Evolutionary conservation across 805 yeast species (phyloP), one percentile per base, ranked within the genome.

Genomic region (Cyberlindnera suaveolens): DNA sequence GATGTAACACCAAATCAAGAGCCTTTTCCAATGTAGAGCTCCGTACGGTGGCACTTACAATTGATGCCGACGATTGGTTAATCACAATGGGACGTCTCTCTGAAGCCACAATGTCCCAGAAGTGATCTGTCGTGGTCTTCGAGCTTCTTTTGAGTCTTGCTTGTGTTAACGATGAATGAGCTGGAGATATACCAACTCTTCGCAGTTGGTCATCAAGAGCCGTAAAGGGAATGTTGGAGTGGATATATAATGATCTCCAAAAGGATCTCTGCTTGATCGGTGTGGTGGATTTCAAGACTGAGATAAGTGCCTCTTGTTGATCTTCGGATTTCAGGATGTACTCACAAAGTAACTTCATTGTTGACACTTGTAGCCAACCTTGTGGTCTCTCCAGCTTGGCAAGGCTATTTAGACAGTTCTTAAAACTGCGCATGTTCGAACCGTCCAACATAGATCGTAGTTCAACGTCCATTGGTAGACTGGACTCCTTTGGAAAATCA

Each of bases 401-500:
- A n/a, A 54, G 9, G 19, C 31, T 38, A 19, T 39, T 41, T 11
- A 54, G 16, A 16, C 52, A 44, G 32, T 51, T 43, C 32, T 45
- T 39, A 27, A 54, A 29, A 31, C 54, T 48, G 19, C 44, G 37
- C 6, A 42, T 4, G 31, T 54, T 54, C 1, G 27, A 10, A 1
- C 47, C 15, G 3, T 39, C 18, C 29, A 54, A 15, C 42, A 49
- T 52, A 3, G 51, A 46, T 30, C 43, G 31, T 5, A 54, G 37
- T 29, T 47, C 45, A 5, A 8, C n/a, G 30, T 54, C 47, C 41
- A 54, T 19, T 1, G 32, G 9, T 14, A 32, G n/a, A 27, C 56
- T 51, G 9, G 51, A 43, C 4, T 40, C 38, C 14, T 43, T 41
- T 2, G 52, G 45, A 34, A 53, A 46, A 17, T 52, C 59, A 11